Evolutionary conservation across 2,329 filamentous ascomycete genomes (phyloP).

Genomic region (Drechslera avenae): DNA sequence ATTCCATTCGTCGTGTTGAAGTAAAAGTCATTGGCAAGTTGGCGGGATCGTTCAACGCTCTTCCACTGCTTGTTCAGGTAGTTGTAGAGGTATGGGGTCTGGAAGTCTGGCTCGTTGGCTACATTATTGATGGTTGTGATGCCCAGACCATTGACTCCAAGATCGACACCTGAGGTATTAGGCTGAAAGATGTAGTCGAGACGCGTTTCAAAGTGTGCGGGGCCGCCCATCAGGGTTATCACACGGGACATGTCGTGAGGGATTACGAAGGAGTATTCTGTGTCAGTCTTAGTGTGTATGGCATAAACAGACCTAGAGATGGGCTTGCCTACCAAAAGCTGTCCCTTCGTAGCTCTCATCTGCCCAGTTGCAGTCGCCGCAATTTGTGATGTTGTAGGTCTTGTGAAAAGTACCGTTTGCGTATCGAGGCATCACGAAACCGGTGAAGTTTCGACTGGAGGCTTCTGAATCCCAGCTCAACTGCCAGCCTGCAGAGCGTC

Average conservation of each 20-base stretch:
- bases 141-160: slow-evolving; percentile 43
- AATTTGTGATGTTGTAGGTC: slow-evolving; percentile 51
- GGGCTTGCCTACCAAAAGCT: slow-evolving; percentile 38
- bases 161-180: slow-evolving; percentile 45
- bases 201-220: slow-evolving; percentile 45
- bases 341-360: slow-evolving; percentile 52
- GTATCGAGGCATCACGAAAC: slow-evolving; percentile 46
- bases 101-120: slow-evolving; percentile 50
- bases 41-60: slow-evolving; percentile 38
- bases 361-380: slow-evolving; percentile 50
- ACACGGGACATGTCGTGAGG: slow-evolving; percentile 51
- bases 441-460: slow-evolving; percentile 45
- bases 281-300: not conserved
- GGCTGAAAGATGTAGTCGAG: slow-evolving; percentile 52
- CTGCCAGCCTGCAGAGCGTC: slow-evolving; percentile 51
- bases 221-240: slow-evolving; percentile 52
- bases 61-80: slow-evolving; percentile 50
- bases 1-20: slow-evolving; percentile 48
- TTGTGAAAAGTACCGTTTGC: slow-evolving; percentile 44
- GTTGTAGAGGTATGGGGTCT: slow-evolving; percentile 50
- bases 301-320: too few relatives aligned
- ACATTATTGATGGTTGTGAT: slow-evolving; percentile 47
- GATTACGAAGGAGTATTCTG: slow-evolving; percentile 52
- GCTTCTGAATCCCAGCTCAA: slow-evolving; percentile 49
- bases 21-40: slow-evolving; percentile 51